Evolutionary conservation across 2,329 filamentous ascomycete genomes (phyloP).

Genomic region (Nothopassalora personata): DNA sequence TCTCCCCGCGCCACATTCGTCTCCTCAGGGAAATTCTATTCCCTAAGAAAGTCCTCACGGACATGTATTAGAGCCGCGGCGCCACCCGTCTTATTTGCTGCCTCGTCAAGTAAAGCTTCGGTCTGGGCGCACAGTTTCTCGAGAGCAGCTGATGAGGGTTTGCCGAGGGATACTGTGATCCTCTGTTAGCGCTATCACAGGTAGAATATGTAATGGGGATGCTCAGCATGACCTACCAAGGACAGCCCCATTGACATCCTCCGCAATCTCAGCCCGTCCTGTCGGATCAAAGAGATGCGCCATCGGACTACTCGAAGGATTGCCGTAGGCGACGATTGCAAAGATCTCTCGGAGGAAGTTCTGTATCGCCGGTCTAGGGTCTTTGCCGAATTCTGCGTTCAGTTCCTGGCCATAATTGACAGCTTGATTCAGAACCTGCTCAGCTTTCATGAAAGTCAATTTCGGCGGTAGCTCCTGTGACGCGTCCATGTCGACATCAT

Average conservation of each 20-base stretch:
- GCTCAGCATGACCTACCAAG: conserved; percentile 57
- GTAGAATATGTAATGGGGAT: conserved; percentile 7
- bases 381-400: conserved; percentile 68
- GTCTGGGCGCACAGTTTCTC: conserved; percentile 85
- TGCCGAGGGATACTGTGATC: conserved; percentile 72
- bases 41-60: conserved; percentile 41
- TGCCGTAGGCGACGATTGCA: conserved; percentile 77
- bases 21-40: neutral
- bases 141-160: conserved; percentile 78
- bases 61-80: conserved; percentile 74
- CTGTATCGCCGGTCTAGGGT: conserved; percentile 63
- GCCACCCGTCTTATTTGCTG: conserved; percentile 59
- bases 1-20: neutral
- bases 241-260: conserved; percentile 91
- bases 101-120: conserved; percentile 74
- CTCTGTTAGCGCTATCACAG: conserved; percentile 22
- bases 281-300: conserved; percentile 71
- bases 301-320: conserved; percentile 71
- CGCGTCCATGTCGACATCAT: conserved; percentile 31
- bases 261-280: conserved; percentile 73
- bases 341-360: conserved; percentile 79
- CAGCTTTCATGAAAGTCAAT: conserved; percentile 29
- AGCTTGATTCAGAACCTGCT: conserved; percentile 60
- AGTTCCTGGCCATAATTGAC: conserved; percentile 76
- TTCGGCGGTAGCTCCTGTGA: conserved; percentile 30